A percentile compares a stretch with the other conserved stretches of the same genome.
Conservation (phyloP, 345 rosid genomes). For the Eutrema japonicum region DNA sequence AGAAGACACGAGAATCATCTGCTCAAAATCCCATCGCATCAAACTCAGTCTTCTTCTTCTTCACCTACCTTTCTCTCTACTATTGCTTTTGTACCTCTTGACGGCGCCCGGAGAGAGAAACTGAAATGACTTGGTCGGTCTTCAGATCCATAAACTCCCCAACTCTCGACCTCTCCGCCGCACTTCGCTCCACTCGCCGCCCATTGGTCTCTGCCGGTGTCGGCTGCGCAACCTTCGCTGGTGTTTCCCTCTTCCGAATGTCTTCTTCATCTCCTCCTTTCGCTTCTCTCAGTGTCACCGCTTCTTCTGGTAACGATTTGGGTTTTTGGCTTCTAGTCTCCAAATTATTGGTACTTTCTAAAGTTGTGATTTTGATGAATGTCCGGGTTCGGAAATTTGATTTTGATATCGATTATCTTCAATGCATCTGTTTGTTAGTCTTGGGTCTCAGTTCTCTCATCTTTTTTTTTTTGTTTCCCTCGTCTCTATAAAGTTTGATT, state of each 20-base stretch:
- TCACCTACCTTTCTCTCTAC: slow-evolving; percentile 40
- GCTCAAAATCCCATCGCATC: slow-evolving; percentile 41
- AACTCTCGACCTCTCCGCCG: slow-evolving; percentile 38
- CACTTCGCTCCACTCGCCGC: slow-evolving; percentile 39
- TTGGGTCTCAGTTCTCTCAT: slow-evolving; percentile 12
- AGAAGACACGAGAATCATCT: slow-evolving; percentile 43
- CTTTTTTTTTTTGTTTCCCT: no score
- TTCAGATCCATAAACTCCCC: slow-evolving; percentile 44
- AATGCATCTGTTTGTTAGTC: background rate
- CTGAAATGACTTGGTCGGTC: slow-evolving; percentile 45
- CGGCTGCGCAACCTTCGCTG: slow-evolving; percentile 43
- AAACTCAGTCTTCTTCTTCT: slow-evolving; percentile 11
- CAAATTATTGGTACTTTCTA: background rate
- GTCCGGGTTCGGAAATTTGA: background rate
- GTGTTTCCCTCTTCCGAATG: slow-evolving; percentile 42
- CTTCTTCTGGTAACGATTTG: slow-evolving; percentile 35
- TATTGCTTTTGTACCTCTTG: background rate
- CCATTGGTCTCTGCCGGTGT: slow-evolving; percentile 44
- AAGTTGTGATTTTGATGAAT: slow-evolving; percentile 36
- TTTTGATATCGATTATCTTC: background rate
- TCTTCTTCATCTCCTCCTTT: slow-evolving; percentile 46
- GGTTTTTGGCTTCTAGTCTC: background rate
- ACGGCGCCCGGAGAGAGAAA: slow-evolving; percentile 30
- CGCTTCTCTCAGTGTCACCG: slow-evolving; percentile 47
- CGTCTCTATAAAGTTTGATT: background rate